phyloP scores from a whole-genome alignment of 257 asterid species.

The Ilex asprella region DNA sequence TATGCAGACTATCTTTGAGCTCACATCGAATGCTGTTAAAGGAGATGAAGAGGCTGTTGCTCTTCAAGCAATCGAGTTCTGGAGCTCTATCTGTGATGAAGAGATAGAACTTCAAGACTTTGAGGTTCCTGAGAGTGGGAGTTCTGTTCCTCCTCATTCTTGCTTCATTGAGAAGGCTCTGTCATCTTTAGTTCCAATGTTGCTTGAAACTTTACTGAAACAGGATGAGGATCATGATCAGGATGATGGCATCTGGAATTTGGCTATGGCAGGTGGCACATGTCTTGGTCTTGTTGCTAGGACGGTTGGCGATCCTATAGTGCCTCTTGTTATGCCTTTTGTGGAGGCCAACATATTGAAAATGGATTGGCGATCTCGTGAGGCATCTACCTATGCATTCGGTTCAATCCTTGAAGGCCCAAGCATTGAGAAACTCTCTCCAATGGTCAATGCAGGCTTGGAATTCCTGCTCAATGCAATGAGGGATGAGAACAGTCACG shows the following conservation, averaged over 20 bases:
- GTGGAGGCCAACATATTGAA: conserved; percentile 58
- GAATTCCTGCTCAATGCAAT: conserved; percentile 66
- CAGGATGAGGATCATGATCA: conserved; percentile 88
- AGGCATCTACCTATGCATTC: conserved; percentile 83
- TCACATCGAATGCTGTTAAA: conserved; percentile 73
- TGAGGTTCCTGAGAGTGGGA: conserved; percentile 49
- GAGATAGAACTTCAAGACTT: conserved; percentile 75
- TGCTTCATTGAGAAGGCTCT: conserved; percentile 72
- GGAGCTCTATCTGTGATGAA: conserved; percentile 91
- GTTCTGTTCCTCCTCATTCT: conserved; percentile 49
- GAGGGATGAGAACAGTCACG: conserved; percentile 64
- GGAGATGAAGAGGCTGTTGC: conserved; percentile 76
- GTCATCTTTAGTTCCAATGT: conserved; percentile 67
- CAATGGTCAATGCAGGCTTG: conserved; percentile 73
- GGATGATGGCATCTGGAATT: conserved; percentile 81
- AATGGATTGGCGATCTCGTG: conserved; percentile 77
- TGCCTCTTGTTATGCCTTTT: conserved; percentile 77
- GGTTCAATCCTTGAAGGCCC: conserved; percentile 96
- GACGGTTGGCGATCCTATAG: conserved; percentile 73
- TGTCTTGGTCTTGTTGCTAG: conserved; percentile 74
- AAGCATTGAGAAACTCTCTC: conserved; percentile 59
- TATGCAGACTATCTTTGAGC: conserved; percentile 70
- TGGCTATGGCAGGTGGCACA: conserved; percentile 91
- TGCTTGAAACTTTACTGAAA: conserved; percentile 73
- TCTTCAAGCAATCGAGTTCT: conserved; percentile 85